Base-by-base conservation (phyloP, 2,329 filamentous ascomycete genomes). In the Apiospora malaysiana region DNA sequence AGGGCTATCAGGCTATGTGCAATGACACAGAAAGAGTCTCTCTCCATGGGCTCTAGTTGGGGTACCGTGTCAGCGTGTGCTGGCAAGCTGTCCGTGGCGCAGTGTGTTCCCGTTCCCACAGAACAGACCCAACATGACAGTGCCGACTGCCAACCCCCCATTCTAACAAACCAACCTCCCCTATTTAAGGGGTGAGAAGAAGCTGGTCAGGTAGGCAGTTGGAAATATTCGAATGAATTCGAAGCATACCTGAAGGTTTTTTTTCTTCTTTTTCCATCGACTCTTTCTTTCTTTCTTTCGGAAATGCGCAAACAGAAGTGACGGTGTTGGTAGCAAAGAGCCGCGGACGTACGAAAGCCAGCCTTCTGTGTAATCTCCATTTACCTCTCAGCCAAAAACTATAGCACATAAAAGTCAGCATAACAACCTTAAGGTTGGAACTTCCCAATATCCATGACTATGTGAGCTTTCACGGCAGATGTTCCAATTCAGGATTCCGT, bases 361-460 rank as follows among this genome's bases (percentile, higher is more conserved):
- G 27, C 25, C 27, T 9, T 21, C 14, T 37, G 6, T 37, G 51
- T 10, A 32, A 37, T 16, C 32, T 6, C 25, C 23, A 6, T 23
- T 9, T n/a, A 47, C 4, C 18, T 21, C 45, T 46, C 9, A 46
- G 32, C 32, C 6, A 32, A 49, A 23, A 49, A n/a, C 23, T n/a
- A 49, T 49, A 25, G 46, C 46, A 49, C 46, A 49, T 49, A 51
- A n/a, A n/a, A n/a, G n/a, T 51, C 27, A 51, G 47, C 47, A 51
- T 51, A 51, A 51, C 10, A 51, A 14, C 47, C 47, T 51, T 14
- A 10, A 27, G 23, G 21, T 51, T 14, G 23, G 25, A 16, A 2
- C 21, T 23, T 23, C 45, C 18, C 8, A 5, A 23, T n/a, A 49
- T 23, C 49, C 49, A 27, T 56, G 12, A 56, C 14, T n/a, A 18